A percentile compares a stretch with the other conserved stretches of the same genome.
Evolutionary conservation across 2,329 filamentous ascomycete genomes (phyloP).

Genomic region (Trichoderma semiorbis): DNA sequence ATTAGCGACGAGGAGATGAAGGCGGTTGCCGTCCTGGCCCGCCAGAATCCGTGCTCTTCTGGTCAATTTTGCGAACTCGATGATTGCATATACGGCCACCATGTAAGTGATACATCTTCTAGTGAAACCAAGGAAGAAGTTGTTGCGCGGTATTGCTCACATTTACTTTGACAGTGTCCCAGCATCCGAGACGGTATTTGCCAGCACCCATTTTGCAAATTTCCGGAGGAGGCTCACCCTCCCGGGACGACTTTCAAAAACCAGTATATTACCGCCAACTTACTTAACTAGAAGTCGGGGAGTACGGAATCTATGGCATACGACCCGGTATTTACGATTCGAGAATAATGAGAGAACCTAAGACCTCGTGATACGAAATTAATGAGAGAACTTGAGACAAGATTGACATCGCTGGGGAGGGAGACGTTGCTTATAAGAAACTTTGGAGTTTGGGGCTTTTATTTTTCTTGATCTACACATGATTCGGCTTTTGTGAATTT

Average conservation of each 20-base stretch:
- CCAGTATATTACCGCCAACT: constrained; percentile 26
- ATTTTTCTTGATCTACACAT: background rate
- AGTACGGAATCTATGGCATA: background rate
- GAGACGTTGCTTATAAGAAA: background rate
- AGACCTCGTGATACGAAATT: background rate
- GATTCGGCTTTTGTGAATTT: background rate
- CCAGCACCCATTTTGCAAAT: constrained; percentile 54
- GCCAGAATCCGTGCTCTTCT: constrained; percentile 55
- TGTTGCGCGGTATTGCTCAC: background rate
- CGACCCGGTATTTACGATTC: background rate
- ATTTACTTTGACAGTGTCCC: constrained; percentile 43
- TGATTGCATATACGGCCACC: constrained; percentile 61
- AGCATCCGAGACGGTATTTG: constrained; percentile 51
- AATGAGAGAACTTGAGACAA: background rate
- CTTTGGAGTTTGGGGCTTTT: background rate
- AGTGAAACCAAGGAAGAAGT: background rate
- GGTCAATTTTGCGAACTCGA: constrained; percentile 56
- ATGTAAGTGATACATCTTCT: constrained; percentile 40
- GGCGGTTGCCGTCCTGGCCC: constrained; percentile 53
- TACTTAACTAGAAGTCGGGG: constrained; percentile 19
- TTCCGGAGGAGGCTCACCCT: constrained; percentile 51
- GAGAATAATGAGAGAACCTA: background rate
- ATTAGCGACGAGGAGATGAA: constrained; percentile 52
- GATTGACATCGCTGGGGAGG: background rate
- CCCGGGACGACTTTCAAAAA: constrained; percentile 53